phyloP scores from a whole-genome alignment of 2,329 filamentous ascomycete species.

The Monilinia laxa region DNA sequence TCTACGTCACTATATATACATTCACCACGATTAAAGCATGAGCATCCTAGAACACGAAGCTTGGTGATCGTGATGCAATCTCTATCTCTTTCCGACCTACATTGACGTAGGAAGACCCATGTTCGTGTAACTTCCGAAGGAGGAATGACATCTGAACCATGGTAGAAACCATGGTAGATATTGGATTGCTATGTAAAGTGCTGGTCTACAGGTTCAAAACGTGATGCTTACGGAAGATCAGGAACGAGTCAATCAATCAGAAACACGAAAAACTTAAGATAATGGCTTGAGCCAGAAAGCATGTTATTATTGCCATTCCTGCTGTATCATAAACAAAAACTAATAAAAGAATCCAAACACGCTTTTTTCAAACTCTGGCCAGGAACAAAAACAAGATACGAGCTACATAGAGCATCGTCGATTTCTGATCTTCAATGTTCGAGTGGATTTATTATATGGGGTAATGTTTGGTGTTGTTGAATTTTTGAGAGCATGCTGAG shows the following conservation, averaged over 20 bases:
- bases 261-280: not conserved
- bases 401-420: slow-evolving; percentile 22
- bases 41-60: not conserved
- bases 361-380: not conserved
- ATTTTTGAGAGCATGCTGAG: slow-evolving; percentile 18
- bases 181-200: not conserved
- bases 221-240: not conserved
- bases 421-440: slow-evolving; percentile 5
- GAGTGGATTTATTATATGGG: not conserved
- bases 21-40: not conserved
- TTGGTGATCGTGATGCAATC: not conserved
- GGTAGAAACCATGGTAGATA: not conserved
- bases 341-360: not conserved
- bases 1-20: slow-evolving; percentile 30
- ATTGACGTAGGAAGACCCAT: not conserved
- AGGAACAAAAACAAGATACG: not conserved
- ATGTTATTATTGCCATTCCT: not conserved
- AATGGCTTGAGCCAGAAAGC: not conserved
- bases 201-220: too few relatives aligned
- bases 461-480: not conserved
- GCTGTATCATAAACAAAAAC: not conserved
- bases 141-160: not conserved
- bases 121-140: not conserved
- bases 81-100: not conserved
- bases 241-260: not conserved